Percentiles rank a stretch among this genome's conserved stretches.
These are phyloP conservation scores for Gynandropsis gynandra DNA, from an alignment of 345 rosid species.

Conservation along the genomic window DNA sequence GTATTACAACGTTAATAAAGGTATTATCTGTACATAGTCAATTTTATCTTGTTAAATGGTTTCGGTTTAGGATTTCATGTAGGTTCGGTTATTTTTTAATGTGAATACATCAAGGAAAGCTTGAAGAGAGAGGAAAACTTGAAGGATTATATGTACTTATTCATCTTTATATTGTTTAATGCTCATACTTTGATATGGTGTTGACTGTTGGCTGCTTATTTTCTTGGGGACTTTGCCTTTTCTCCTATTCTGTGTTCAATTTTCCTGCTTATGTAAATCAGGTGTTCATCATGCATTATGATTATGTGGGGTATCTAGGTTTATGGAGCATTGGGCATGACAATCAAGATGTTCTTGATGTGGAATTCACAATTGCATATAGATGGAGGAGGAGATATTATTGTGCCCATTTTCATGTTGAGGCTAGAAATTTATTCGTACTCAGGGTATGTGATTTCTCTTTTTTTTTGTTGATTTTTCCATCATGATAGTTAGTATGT, in stretches of 20 bases:
- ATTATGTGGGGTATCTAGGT: slow-evolving; percentile 41
- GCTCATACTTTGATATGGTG: no score
- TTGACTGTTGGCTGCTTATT: slow-evolving; percentile 14
- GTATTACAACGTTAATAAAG: no score
- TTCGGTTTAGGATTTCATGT: no score
- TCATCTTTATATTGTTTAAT: no score
- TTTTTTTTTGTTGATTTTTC: slow-evolving; percentile 20
- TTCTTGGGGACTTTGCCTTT: slow-evolving; percentile 10
- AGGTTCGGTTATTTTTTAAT: no score
- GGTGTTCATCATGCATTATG: slow-evolving; percentile 11
- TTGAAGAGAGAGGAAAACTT: no score
- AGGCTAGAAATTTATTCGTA: slow-evolving; percentile 90
- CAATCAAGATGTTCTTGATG: slow-evolving; percentile 96
- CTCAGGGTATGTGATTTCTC: slow-evolving; percentile 56
- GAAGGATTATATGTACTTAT: no score
- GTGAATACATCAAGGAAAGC: no score
- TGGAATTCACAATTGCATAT: slow-evolving; percentile 94
- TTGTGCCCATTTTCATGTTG: slow-evolving; percentile 76
- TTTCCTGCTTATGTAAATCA: slow-evolving; percentile 1
- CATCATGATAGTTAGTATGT: slow-evolving; percentile 16
- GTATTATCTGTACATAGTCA: no score
- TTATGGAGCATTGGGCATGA: slow-evolving; percentile 96
- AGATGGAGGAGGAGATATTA: slow-evolving; percentile 77
- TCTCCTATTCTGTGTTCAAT: slow-evolving; percentile 7
- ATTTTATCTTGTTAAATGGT: no score